Evolutionary conservation across 208 protist genomes (phyloP).

Genomic region (Borovskyia barvae): DNA sequence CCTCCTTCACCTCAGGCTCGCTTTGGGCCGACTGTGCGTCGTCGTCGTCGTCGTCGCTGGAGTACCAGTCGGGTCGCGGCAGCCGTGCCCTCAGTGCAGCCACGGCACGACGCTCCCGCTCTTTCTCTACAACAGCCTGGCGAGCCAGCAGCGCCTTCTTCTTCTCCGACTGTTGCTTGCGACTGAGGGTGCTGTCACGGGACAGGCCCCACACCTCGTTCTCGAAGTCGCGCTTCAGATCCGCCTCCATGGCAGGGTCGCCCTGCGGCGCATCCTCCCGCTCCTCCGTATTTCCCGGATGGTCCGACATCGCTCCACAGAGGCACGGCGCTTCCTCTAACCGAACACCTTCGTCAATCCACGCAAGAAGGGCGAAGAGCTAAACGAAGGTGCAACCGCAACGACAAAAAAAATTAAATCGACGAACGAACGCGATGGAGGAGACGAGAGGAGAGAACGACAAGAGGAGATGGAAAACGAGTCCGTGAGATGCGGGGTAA

Average conservation of each 20-base stretch:
- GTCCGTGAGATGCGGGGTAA: no score
- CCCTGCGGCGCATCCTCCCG: background rate
- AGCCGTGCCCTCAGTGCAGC: conserved; percentile 31
- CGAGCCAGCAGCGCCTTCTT: conserved; percentile 18
- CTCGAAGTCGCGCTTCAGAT: conserved; percentile 25
- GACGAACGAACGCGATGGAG: background rate
- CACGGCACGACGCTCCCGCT: conserved; percentile 31
- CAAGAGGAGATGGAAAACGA: background rate
- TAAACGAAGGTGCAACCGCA: background rate
- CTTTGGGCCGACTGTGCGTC: conserved; percentile 15
- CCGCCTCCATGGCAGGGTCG: conserved; percentile 22
- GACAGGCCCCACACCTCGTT: conserved; percentile 18
- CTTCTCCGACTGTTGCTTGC: conserved; percentile 17
- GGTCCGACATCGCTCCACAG: no score
- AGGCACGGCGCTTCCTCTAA: no score
- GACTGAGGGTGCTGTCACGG: conserved; percentile 13
- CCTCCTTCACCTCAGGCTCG: conserved; percentile 19
- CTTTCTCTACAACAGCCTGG: conserved; percentile 19
- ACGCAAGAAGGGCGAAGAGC: background rate
- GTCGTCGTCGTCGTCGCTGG: conserved; percentile 45
- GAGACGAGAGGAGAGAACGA: background rate
- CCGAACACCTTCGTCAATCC: no score
- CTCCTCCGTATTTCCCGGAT: background rate
- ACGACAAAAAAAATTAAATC: background rate
- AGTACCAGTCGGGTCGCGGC: conserved; percentile 52